Evolutionary conservation across 1,139 yeast species (phyloP).

Genomic region (Saccharomyces hybrid): DNA sequence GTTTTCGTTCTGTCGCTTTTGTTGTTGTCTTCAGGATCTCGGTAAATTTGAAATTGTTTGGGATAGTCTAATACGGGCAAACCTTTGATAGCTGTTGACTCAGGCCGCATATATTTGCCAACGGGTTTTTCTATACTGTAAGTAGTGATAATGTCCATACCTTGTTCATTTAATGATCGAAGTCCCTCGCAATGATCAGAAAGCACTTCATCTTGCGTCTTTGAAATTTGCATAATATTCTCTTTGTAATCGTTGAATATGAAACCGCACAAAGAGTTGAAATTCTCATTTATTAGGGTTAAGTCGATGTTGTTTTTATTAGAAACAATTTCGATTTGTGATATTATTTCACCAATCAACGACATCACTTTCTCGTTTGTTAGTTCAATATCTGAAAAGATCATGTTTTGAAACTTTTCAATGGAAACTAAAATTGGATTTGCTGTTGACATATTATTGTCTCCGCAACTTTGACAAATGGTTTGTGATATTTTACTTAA

Average conservation of each 20-base stretch:
- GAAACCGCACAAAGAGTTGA: background rate
- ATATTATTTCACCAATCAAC: background rate
- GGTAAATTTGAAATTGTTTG: background rate
- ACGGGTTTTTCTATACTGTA: background rate
- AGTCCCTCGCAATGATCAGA: constrained; percentile 4
- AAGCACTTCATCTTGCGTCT: constrained; percentile 13
- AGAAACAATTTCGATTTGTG: background rate
- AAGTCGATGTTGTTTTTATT: background rate
- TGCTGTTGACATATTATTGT: background rate
- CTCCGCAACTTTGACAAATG: background rate
- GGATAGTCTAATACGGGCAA: background rate
- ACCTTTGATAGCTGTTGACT: background rate
- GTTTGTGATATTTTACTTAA: background rate
- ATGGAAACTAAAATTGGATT: background rate
- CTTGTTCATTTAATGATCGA: background rate
- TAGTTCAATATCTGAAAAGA: background rate
- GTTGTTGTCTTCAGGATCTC: background rate
- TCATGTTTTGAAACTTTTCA: background rate
- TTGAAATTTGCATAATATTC: constrained; percentile 12
- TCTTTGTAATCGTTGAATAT: constrained; percentile 7
- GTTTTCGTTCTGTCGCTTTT: background rate
- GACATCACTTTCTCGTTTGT: background rate
- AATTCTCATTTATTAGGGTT: background rate
- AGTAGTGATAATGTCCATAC: background rate
- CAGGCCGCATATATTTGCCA: background rate